phyloP scores from a whole-genome alignment of 176 grass and related monocot genomes.

The Pontederia paniculata region DNA sequence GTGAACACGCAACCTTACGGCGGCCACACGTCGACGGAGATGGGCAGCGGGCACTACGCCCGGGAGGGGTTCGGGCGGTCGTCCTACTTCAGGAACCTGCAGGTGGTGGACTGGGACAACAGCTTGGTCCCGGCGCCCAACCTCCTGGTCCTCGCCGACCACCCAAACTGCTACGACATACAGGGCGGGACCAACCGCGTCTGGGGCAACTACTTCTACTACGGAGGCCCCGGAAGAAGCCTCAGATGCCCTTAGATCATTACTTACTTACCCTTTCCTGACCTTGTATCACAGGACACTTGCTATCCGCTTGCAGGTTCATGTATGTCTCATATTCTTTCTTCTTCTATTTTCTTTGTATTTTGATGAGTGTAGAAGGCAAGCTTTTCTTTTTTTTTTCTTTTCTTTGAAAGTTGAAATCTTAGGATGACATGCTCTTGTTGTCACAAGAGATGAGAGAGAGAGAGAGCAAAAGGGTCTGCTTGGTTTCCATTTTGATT shows the following conservation, averaged over 20 bases:
- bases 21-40: slow-evolving; percentile 68
- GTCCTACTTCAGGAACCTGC: slow-evolving; percentile 65
- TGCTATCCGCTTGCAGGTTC: too few relatives aligned
- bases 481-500: too few relatives aligned
- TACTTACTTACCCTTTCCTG: too few relatives aligned
- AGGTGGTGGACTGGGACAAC: slow-evolving; percentile 90
- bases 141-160: slow-evolving; percentile 61
- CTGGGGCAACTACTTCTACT: slow-evolving; percentile 83
- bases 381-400: too few relatives aligned
- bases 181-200: slow-evolving; percentile 37
- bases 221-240: slow-evolving; percentile 66
- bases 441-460: too few relatives aligned
- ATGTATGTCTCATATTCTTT: too few relatives aligned
- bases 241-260: neutral
- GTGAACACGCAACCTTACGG: slow-evolving; percentile 42
- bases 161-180: slow-evolving; percentile 65
- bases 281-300: too few relatives aligned
- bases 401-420: too few relatives aligned
- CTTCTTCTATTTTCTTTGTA: too few relatives aligned
- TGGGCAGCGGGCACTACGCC: slow-evolving; percentile 78
- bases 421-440: too few relatives aligned
- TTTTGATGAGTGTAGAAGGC: too few relatives aligned
- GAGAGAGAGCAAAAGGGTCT: too few relatives aligned
- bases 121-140: slow-evolving; percentile 45
- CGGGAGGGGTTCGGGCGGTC: slow-evolving; percentile 53